These are phyloP conservation scores for Gossypium schwendimanii DNA, from an alignment of 441 rosid genomes.

Conservation along the genomic window DNA sequence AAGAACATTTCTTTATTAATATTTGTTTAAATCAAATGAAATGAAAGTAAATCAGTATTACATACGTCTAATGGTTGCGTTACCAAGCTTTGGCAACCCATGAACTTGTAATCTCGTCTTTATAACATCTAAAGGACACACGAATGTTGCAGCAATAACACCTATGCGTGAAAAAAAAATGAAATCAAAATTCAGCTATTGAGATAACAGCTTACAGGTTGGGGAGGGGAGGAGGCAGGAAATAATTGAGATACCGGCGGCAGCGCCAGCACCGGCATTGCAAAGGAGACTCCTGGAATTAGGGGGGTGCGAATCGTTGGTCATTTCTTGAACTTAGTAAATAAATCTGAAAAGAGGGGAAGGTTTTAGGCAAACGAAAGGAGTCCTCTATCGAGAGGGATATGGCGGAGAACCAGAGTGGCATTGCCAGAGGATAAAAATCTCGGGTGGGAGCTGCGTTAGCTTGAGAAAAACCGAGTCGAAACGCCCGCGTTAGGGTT, in stretches of 20 bases:
- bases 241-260: constrained; percentile 36
- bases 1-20: not conserved
- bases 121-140: constrained; percentile 64
- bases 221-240: not conserved
- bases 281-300: constrained; percentile 44
- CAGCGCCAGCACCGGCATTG: constrained; percentile 65
- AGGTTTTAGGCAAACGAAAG: constrained; percentile 16
- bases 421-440: constrained; percentile 57
- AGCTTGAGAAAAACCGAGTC: constrained; percentile 15
- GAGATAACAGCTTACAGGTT: not conserved
- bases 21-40: not conserved
- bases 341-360: constrained; percentile 13
- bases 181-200: not conserved
- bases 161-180: constrained; percentile 27
- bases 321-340: constrained; percentile 33
- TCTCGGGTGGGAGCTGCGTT: constrained; percentile 2
- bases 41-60: not conserved
- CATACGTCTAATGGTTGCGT: constrained; percentile 37
- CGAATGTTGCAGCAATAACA: constrained; percentile 58
- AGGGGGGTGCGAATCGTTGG: constrained; percentile 47
- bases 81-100: constrained; percentile 37
- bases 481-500: constrained; percentile 17
- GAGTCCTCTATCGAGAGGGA: constrained; percentile 68
- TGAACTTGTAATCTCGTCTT: constrained; percentile 70
- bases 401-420: constrained; percentile 52